Base-by-base conservation (phyloP, 2,329 filamentous ascomycete species). In the Arthrobotrys conoides region DNA sequence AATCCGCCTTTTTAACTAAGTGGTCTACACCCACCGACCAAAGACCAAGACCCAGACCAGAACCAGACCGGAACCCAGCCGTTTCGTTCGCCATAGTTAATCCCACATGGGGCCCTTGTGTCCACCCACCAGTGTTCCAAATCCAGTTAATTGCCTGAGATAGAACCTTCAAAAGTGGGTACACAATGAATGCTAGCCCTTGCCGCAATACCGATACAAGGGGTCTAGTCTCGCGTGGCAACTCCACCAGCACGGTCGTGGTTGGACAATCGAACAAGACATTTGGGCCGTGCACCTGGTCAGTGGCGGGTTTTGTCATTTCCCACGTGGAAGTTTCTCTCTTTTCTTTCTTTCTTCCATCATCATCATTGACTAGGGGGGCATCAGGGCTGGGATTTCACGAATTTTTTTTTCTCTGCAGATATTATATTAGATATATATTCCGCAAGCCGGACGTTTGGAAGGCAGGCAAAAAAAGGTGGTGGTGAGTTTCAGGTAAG, bases 161-260 rank as follows among this genome's bases (percentile, higher is more conserved):
- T 4, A 55, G 53, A 57, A 22, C 36, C 36, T 41, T 14, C n/a
- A 18, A 33, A 38, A 44, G 57, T 61, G 57, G 57, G 24, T 41
- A 24, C 57, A 41, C 20, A 22, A n/a, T 61, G 57, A 44, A 61
- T 61, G 57, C 57, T 61, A 61, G 57, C 57, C 57, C 57, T 61
- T 61, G 57, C 57, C 57, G 57, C 57, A 61, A 61, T 61, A 61
- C 57, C 57, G 57, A 61, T 61, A 61, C 57, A 61, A 61, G 57
- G 57, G 57, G 57, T 27, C 57, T 61, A 61, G 57, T 61, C 57
- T 61, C 57, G 57, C 57, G 57, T 61, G 57, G 57, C 57, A 9
- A 61, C 57, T 30, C 57, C 57, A 61, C 57, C 14, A 44, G 20
- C 57, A 44, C 57, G 33, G 36, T 44, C 57, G 57, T 61, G 57